Evolutionary conservation across 192 early-diverging fungal genomes (phyloP).

Genomic region (Lobosporangium transversale): DNA sequence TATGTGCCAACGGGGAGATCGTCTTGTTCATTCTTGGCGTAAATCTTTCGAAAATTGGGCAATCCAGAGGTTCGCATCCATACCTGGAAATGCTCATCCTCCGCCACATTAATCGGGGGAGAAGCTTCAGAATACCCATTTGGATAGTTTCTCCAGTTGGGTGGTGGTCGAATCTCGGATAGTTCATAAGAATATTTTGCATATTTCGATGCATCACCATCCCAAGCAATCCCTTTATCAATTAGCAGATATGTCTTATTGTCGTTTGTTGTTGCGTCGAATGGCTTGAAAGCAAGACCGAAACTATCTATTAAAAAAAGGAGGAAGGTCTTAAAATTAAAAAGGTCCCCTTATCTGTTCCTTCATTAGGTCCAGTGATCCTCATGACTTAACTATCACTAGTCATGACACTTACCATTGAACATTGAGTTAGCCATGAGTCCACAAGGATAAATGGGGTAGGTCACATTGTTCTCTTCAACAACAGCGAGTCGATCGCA

Average conservation of each 20-base stretch:
- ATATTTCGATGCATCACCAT: slow-evolving; percentile 79
- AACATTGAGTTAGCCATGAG: slow-evolving; percentile 98
- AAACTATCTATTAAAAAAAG: slow-evolving; percentile 65
- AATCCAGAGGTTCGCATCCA: slow-evolving; percentile 99
- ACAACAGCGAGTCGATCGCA: slow-evolving; percentile 66
- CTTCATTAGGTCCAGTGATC: background rate
- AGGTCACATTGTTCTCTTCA: slow-evolving; percentile 41
- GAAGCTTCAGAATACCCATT: slow-evolving; percentile 62
- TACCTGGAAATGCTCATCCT: slow-evolving; percentile 90
- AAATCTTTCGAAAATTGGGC: slow-evolving; percentile 97
- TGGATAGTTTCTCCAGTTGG: slow-evolving; percentile 81
- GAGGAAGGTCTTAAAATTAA: background rate
- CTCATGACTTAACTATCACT: background rate
- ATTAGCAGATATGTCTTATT: slow-evolving; percentile 66
- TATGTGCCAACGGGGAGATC: slow-evolving; percentile 76
- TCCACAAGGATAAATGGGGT: slow-evolving; percentile 91
- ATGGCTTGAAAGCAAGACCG: slow-evolving; percentile 60
- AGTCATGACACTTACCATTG: slow-evolving; percentile 71
- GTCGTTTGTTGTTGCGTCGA: slow-evolving; percentile 50
- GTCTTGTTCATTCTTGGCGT: slow-evolving; percentile 73
- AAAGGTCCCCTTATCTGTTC: background rate
- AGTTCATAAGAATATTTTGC: slow-evolving; percentile 62
- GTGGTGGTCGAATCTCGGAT: slow-evolving; percentile 78
- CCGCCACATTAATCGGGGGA: slow-evolving; percentile 69
- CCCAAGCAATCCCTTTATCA: slow-evolving; percentile 86